These are phyloP conservation scores for Umbelopsis vinacea DNA, from an alignment of 192 early-diverging fungal species.

Conservation along the genomic window DNA sequence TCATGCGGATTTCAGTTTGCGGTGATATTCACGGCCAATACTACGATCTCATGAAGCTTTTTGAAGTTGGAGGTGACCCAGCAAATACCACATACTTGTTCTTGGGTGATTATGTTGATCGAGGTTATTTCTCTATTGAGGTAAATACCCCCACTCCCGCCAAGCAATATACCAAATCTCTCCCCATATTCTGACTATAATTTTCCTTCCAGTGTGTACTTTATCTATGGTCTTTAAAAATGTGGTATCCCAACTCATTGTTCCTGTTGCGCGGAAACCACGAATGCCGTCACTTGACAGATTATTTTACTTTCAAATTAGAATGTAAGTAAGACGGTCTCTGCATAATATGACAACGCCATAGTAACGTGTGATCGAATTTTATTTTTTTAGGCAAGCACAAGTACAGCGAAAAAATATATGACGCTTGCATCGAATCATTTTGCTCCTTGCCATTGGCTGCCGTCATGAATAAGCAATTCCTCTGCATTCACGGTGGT, in stretches of 20 bases:
- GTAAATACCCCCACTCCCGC: constrained; percentile 44
- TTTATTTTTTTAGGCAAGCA: constrained; percentile 80
- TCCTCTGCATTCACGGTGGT: constrained; percentile 96
- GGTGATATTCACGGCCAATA: constrained; percentile 99
- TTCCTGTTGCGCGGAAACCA: constrained; percentile 96
- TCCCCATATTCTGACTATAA: neutral
- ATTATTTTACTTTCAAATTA: constrained; percentile 98
- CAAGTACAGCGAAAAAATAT: constrained; percentile 92
- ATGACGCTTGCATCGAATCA: constrained; percentile 89
- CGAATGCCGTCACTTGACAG: constrained; percentile 96
- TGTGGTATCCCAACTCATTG: constrained; percentile 85
- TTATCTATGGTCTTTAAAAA: constrained; percentile 90
- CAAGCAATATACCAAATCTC: neutral
- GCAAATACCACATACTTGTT: constrained; percentile 91
- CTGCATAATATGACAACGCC: neutral
- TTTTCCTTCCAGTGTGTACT: constrained; percentile 72
- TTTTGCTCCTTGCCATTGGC: constrained; percentile 93
- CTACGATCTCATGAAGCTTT: constrained; percentile 97
- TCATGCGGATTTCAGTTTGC: constrained; percentile 66
- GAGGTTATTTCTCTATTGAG: constrained; percentile 98
- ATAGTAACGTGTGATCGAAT: neutral
- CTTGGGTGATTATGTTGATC: constrained; percentile 95
- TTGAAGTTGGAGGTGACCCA: constrained; percentile 96
- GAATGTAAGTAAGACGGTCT: constrained; percentile 71
- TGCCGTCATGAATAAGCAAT: constrained; percentile 94